phyloP scores from a whole-genome alignment of 495 filamentous ascomycete species.

The Chaetomium cochliodes region DNA sequence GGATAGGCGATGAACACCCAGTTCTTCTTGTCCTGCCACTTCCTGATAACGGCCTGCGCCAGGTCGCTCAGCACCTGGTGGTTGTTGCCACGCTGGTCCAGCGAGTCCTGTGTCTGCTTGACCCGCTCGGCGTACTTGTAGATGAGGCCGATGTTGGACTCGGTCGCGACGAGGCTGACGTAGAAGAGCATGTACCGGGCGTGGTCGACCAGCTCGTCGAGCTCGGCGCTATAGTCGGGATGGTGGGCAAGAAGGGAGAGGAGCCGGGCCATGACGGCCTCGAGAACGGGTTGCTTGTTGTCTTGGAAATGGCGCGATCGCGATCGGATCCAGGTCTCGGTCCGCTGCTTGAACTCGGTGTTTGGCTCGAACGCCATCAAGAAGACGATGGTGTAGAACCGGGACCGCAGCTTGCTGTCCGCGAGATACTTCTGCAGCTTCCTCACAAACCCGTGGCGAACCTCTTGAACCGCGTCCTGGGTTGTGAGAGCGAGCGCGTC shows the following conservation, averaged over 20 bases:
- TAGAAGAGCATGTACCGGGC: conserved; percentile 88
- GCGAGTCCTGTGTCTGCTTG: conserved; percentile 82
- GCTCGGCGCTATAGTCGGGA: conserved; percentile 74
- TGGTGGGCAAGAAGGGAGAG: conserved; percentile 90
- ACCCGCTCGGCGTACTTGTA: conserved; percentile 90
- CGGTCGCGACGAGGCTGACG: conserved; percentile 74
- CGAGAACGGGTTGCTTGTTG: conserved; percentile 65
- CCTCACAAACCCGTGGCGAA: conserved; percentile 73
- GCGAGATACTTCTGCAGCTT: conserved; percentile 85
- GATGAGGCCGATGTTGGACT: conserved; percentile 82
- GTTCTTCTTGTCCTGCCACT: conserved; percentile 74
- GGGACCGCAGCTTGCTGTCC: conserved; percentile 60
- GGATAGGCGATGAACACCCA: conserved; percentile 80
- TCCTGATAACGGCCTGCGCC: conserved; percentile 74
- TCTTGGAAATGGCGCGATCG: conserved; percentile 58
- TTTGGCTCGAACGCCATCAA: conserved; percentile 87
- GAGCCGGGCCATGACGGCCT: conserved; percentile 79
- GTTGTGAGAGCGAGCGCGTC: conserved; percentile 73
- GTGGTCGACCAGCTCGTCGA: conserved; percentile 73
- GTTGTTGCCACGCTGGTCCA: conserved; percentile 61
- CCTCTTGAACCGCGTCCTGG: conserved; percentile 71
- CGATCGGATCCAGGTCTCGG: conserved; percentile 84
- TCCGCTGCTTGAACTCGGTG: conserved; percentile 62
- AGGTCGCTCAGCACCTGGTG: conserved; percentile 89
- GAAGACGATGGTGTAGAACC: conserved; percentile 88